Evolutionary conservation across 345 rosid genomes (phyloP).

Genomic region (Viola odorata): DNA sequence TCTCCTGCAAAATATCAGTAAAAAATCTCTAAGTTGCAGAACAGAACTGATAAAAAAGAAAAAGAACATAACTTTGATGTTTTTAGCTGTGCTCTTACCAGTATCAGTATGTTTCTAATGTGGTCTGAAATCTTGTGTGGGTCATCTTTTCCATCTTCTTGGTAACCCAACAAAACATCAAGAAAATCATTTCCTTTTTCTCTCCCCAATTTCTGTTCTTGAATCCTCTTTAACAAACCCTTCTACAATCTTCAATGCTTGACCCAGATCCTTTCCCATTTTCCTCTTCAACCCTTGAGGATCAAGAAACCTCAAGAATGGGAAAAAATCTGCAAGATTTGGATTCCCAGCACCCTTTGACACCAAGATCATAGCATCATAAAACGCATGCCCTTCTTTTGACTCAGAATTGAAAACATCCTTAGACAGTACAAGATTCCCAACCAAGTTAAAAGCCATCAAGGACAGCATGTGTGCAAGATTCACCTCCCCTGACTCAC

Average conservation of each 20-base stretch:
- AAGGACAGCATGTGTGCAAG: slow-evolving; percentile 1
- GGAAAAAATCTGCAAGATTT: slow-evolving; percentile 18
- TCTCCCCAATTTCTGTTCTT: background rate
- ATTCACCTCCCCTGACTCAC: slow-evolving; percentile 10
- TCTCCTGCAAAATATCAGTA: slow-evolving; percentile 9
- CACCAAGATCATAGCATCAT: slow-evolving; percentile 10
- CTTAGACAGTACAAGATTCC: slow-evolving; percentile 14
- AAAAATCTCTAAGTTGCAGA: background rate
- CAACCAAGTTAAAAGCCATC: slow-evolving; percentile 19
- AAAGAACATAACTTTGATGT: too few relatives aligned
- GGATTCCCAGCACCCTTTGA: slow-evolving; percentile 10
- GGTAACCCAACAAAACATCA: slow-evolving; percentile 13
- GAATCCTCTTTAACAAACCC: slow-evolving; percentile 15
- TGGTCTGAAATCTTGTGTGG: slow-evolving; percentile 8
- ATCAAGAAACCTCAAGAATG: slow-evolving; percentile 17
- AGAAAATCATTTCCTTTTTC: slow-evolving; percentile 10
- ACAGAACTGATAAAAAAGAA: too few relatives aligned
- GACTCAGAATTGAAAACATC: slow-evolving; percentile 13
- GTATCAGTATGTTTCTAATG: slow-evolving; percentile 2
- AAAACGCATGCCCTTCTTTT: slow-evolving; percentile 11
- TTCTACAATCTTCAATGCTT: slow-evolving; percentile 7
- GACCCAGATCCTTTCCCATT: slow-evolving; percentile 15
- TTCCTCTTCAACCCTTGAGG: slow-evolving; percentile 26
- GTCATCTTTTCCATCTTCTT: slow-evolving; percentile 14
- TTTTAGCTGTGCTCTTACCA: slow-evolving; percentile 5